Conservation (phyloP, 305 asterid species). For the Solanum hybrid region DNA sequence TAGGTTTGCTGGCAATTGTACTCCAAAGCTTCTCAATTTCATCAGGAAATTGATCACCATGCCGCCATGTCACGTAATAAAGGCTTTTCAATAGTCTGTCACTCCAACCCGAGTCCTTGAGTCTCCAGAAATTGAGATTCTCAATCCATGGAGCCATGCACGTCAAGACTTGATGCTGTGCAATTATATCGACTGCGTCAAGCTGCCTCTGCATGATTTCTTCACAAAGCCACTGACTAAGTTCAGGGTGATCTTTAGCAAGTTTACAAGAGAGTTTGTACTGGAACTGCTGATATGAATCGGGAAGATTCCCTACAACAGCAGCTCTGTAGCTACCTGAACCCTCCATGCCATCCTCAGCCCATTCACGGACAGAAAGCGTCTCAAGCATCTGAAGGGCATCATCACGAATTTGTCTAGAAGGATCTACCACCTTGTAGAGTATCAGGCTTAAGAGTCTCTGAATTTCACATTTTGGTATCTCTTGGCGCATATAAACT, state of each 20-base stretch:
- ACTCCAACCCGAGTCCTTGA: slow-evolving; percentile 98
- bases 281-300: slow-evolving; percentile 97
- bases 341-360: slow-evolving; percentile 88
- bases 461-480: slow-evolving; percentile 98
- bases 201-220: slow-evolving; percentile 99
- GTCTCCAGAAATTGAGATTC: slow-evolving; percentile 96
- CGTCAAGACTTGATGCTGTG: slow-evolving; percentile 97
- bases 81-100: slow-evolving; percentile 89
- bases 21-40: slow-evolving; percentile 99
- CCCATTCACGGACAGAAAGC: slow-evolving; percentile 96
- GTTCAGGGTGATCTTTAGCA: slow-evolving; percentile 98
- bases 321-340: slow-evolving; percentile 94
- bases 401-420: slow-evolving; percentile 97
- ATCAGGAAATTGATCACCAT: slow-evolving; percentile 98
- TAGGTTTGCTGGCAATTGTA: slow-evolving; percentile 94
- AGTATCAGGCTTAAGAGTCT: slow-evolving; percentile 95
- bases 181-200: slow-evolving; percentile 97
- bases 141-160: slow-evolving; percentile 99
- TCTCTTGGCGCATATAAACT: slow-evolving; percentile 99
- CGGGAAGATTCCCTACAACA: slow-evolving; percentile 98
- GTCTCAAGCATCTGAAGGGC: slow-evolving; percentile 99
- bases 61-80: slow-evolving; percentile 96
- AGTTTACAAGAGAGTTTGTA: slow-evolving; percentile 99
- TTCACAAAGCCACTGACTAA: slow-evolving; percentile 97
- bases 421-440: slow-evolving; percentile 98